Percentiles rank a stretch among this genome's conserved stretches.
Evolutionary conservation across 208 protist species (phyloP).

Genomic region (Zelonia costaricensis): DNA sequence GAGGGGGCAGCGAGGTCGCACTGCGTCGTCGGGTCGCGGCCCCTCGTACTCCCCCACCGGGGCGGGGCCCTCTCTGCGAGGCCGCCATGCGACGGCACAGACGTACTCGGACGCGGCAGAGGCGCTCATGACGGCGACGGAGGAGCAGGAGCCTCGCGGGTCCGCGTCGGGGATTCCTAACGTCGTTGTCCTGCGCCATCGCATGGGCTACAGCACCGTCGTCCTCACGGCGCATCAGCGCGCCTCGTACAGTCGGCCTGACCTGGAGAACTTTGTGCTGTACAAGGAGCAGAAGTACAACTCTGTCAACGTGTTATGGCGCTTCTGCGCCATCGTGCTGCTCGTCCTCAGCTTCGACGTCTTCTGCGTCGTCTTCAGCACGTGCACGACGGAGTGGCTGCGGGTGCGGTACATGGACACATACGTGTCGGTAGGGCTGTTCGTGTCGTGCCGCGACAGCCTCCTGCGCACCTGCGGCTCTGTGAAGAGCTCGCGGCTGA

Average conservation of each 20-base stretch:
- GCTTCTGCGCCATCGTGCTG: slow-evolving; percentile 50
- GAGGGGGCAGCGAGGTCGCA: too few relatives aligned
- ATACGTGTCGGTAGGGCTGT: slow-evolving; percentile 50
- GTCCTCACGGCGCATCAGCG: slow-evolving; percentile 32
- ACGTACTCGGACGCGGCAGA: slow-evolving; percentile 2
- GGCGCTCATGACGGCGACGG: slow-evolving; percentile 2
- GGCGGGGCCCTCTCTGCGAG: background rate
- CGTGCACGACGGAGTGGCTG: slow-evolving; percentile 60
- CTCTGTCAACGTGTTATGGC: slow-evolving; percentile 59
- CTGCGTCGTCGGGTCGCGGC: too few relatives aligned
- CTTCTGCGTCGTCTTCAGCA: slow-evolving; percentile 53
- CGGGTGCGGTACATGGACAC: slow-evolving; percentile 23
- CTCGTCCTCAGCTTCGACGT: slow-evolving; percentile 44
- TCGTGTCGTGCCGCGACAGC: slow-evolving; percentile 44
- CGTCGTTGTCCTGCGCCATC: slow-evolving; percentile 46
- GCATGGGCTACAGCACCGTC: slow-evolving; percentile 58
- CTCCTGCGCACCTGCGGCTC: slow-evolving; percentile 35
- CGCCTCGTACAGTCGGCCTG: slow-evolving; percentile 23
- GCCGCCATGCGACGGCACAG: background rate
- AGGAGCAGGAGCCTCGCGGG: slow-evolving; percentile 11
- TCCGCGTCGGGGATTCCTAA: slow-evolving; percentile 3
- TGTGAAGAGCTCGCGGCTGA: slow-evolving; percentile 20
- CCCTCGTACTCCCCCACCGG: too few relatives aligned
- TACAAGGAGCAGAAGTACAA: slow-evolving; percentile 89
- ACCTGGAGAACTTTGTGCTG: slow-evolving; percentile 53